Evolutionary conservation across 83 land plant genomes (phyloP).

Genomic region (Larix sibirica): DNA sequence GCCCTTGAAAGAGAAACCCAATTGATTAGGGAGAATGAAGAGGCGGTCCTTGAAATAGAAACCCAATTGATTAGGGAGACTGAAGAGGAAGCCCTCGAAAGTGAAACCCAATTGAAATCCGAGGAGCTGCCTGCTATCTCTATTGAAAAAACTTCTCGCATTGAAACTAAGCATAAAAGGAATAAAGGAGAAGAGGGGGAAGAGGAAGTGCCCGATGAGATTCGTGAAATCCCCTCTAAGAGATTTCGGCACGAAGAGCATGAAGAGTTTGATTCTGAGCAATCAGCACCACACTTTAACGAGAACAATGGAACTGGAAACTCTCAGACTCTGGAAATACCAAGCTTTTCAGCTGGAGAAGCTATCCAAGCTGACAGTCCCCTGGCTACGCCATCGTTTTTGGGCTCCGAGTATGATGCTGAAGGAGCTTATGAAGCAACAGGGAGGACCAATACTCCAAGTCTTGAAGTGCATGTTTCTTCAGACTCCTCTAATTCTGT

Average conservation of each 20-base stretch:
- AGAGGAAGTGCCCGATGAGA: background rate
- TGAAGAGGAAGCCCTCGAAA: background rate
- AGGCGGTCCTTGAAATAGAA: background rate
- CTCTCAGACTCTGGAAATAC: background rate
- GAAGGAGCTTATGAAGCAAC: background rate
- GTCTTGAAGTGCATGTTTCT: conserved; percentile 6
- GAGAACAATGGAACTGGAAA: background rate
- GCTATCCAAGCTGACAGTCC: background rate
- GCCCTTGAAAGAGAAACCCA: background rate
- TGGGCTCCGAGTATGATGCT: background rate
- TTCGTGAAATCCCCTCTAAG: background rate
- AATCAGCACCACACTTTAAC: background rate
- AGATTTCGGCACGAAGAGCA: background rate
- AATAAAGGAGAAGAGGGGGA: background rate
- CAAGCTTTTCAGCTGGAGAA: background rate
- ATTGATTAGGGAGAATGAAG: background rate
- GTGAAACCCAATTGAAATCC: background rate
- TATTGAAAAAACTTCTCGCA: background rate
- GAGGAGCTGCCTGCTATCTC: background rate
- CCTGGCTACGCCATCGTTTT: background rate
- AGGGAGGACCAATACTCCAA: background rate
- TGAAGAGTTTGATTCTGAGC: background rate
- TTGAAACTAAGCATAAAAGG: background rate
- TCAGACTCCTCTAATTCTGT: background rate
- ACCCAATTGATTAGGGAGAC: background rate